phyloP scores from a whole-genome alignment of 1,139 yeast species.

The Torulaspora globosa region DNA sequence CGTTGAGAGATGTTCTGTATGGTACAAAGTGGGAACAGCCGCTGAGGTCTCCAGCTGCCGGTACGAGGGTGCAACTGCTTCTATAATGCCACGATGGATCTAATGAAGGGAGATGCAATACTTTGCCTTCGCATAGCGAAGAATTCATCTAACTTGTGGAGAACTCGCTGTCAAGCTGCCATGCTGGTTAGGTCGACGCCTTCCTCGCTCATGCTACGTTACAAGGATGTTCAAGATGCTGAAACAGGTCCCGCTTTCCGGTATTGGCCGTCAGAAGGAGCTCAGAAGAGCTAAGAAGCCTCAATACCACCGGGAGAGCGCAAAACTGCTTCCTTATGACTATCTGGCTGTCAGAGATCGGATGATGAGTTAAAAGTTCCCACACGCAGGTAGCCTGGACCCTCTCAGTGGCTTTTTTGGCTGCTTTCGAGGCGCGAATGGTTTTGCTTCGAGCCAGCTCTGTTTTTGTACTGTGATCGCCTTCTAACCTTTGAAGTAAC shows the following conservation, averaged over 20 bases:
- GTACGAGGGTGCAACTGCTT: too few species aligned
- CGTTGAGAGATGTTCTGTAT: background rate
- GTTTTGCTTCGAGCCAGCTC: background rate
- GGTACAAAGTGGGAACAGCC: background rate
- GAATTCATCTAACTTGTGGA: too few species aligned
- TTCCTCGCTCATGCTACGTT: background rate
- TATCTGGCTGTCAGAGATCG: background rate
- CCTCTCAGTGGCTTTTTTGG: background rate
- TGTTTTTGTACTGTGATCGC: slow-evolving; percentile 3
- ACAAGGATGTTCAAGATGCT: background rate
- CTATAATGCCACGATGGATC: too few species aligned
- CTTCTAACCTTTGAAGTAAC: slow-evolving; percentile 4
- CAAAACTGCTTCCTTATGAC: background rate
- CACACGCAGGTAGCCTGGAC: background rate
- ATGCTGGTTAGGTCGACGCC: background rate
- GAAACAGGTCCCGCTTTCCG: background rate
- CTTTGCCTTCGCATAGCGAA: too few species aligned
- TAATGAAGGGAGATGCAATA: too few species aligned
- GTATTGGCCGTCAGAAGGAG: background rate
- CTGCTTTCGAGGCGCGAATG: background rate
- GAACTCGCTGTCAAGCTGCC: too few species aligned
- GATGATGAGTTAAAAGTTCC: background rate
- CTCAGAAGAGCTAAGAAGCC: background rate
- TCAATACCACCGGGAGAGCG: background rate
- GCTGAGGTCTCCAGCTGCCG: too few species aligned